Evolutionary conservation across 164 flowering plant genomes (phyloP).

Genomic region (Umbilicus rupestris): DNA sequence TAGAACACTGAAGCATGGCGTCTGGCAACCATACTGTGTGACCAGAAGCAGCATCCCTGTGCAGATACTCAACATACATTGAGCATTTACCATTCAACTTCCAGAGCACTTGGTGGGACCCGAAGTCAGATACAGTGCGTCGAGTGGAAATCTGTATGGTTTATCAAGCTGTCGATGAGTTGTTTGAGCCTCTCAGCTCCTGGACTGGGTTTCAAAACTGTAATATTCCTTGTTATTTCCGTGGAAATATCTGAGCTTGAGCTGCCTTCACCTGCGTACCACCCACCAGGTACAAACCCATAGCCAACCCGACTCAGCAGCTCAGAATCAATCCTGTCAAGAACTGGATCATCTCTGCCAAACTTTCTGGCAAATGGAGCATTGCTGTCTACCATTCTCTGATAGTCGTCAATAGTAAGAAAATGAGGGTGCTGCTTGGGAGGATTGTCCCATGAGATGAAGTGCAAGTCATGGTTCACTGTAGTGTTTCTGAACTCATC

Average conservation of each 20-base stretch:
- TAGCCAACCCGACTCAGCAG: slow-evolving; percentile 36
- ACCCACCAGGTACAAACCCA: slow-evolving; percentile 59
- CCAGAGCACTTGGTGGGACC: background rate
- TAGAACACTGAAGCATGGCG: too few relatives aligned
- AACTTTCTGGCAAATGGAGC: slow-evolving; percentile 82
- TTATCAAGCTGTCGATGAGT: slow-evolving; percentile 43
- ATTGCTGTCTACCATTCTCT: slow-evolving; percentile 58
- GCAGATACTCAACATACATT: background rate
- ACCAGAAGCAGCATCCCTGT: background rate
- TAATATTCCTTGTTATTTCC: slow-evolving; percentile 16
- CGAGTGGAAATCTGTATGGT: slow-evolving; percentile 34
- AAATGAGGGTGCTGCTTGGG: slow-evolving; percentile 91
- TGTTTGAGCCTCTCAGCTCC: slow-evolving; percentile 56
- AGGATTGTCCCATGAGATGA: slow-evolving; percentile 90
- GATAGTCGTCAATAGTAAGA: slow-evolving; percentile 37
- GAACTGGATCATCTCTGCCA: slow-evolving; percentile 35
- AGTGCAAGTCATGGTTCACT: slow-evolving; percentile 75
- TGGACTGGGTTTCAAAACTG: slow-evolving; percentile 46
- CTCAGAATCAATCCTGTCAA: slow-evolving; percentile 69
- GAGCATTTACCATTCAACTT: background rate
- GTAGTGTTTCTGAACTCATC: slow-evolving; percentile 60
- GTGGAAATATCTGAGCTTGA: slow-evolving; percentile 13
- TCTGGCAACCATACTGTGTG: background rate
- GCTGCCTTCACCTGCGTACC: slow-evolving; percentile 28
- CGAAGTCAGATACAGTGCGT: slow-evolving; percentile 41